phyloP scores from a whole-genome alignment of 2,329 filamentous ascomycete species.

The Ophiocordyceps robertsii region DNA sequence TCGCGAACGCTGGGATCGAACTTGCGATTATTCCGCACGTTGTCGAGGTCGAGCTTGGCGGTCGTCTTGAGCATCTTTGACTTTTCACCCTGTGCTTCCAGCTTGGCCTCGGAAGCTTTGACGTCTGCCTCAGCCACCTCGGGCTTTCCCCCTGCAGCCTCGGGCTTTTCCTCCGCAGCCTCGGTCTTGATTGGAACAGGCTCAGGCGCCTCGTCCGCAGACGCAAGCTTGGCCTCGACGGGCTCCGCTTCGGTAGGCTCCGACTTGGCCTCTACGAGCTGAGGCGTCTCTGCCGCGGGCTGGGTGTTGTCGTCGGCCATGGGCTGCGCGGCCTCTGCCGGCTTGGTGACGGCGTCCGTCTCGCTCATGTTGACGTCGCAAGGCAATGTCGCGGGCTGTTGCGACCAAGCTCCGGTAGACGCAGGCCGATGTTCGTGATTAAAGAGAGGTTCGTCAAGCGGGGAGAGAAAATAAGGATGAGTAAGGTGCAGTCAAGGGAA shows the following conservation, averaged over 20 bases:
- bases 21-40: slow-evolving; percentile 46
- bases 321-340: slow-evolving; percentile 12
- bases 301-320: slow-evolving; percentile 1
- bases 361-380: slow-evolving; percentile 5
- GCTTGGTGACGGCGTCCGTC: slow-evolving; percentile 9
- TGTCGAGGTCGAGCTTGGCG: slow-evolving; percentile 22
- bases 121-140: slow-evolving; percentile 1
- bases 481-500: too few relatives aligned
- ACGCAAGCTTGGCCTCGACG: slow-evolving; percentile 9
- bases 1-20: slow-evolving; percentile 54
- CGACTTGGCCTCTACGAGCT: background rate
- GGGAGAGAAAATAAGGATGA: too few relatives aligned
- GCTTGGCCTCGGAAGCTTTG: slow-evolving; percentile 1
- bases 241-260: slow-evolving; percentile 8
- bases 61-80: slow-evolving; percentile 30
- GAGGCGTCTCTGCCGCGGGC: slow-evolving; percentile 4
- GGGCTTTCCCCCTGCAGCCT: background rate
- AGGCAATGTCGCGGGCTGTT: background rate
- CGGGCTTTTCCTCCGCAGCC: background rate
- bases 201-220: background rate
- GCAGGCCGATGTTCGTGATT: too few relatives aligned
- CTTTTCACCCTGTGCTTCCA: slow-evolving; percentile 4
- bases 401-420: too few relatives aligned
- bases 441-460: too few relatives aligned
- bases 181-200: background rate